Evolutionary conservation across 331 rosid species (phyloP).

Genomic region (Rhamnella rubrinervis): DNA sequence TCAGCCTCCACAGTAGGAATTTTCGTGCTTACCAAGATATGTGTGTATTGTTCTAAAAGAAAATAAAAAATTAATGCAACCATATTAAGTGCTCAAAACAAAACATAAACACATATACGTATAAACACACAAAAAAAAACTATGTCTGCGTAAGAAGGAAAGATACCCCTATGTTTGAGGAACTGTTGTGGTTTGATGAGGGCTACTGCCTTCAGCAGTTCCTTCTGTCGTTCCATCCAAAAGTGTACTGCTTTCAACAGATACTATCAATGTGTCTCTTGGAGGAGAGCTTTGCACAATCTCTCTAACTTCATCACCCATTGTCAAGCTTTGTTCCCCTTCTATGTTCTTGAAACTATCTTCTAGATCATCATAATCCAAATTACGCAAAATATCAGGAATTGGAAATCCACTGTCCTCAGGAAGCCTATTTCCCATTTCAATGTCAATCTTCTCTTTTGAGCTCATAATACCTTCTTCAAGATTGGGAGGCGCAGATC

Average conservation of each 20-base stretch:
- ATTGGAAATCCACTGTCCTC: slow-evolving; percentile 47
- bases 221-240: slow-evolving; percentile 24
- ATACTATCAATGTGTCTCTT: slow-evolving; percentile 32
- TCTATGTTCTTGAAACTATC: slow-evolving; percentile 38
- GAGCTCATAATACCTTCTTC: slow-evolving; percentile 43
- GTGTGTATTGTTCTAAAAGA: too few species aligned
- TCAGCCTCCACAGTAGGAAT: too few species aligned
- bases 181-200: slow-evolving; percentile 29
- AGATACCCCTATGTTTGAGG: slow-evolving; percentile 39
- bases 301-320: slow-evolving; percentile 30
- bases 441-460: slow-evolving; percentile 77
- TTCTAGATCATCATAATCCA: slow-evolving; percentile 52
- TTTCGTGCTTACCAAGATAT: too few species aligned
- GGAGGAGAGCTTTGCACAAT: slow-evolving; percentile 23
- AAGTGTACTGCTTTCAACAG: slow-evolving; percentile 25
- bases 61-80: too few species aligned
- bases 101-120: too few species aligned
- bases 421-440: slow-evolving; percentile 60
- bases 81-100: too few species aligned
- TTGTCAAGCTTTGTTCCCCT: slow-evolving; percentile 37
- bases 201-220: slow-evolving; percentile 22
- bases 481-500: slow-evolving; percentile 38
- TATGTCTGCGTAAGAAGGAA: background rate
- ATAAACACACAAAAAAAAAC: too few species aligned
- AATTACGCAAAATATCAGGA: slow-evolving; percentile 59